Base-by-base conservation (phyloP, 352 stramenopile species). In the Globisporangium canariense region DNA sequence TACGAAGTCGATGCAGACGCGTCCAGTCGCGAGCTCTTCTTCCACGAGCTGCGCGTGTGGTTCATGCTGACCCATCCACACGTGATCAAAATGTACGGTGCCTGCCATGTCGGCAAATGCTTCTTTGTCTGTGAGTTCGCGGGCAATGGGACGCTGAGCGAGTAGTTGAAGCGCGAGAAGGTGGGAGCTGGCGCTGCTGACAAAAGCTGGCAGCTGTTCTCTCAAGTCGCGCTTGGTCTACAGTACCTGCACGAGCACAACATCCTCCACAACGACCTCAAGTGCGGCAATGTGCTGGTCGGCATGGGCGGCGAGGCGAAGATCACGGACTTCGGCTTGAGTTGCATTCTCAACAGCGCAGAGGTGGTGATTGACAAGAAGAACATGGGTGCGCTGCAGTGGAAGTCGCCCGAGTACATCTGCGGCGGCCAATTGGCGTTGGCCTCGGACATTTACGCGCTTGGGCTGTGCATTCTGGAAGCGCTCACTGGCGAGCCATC, bases 161-260 rank as follows among this genome's bases (percentile, higher is more conserved):
- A 45, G 38, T 45, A 45, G 11, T 18, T 45, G 13, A 45, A 45
- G 38, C 38, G 2, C 38, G 10, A 45, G 38, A 45, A 45, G 38
- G 16, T 4, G 38, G 16, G 3, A 4, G 38, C 11, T 14, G 38
- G 16, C 5, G 38, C 38, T 3, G 4, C 11, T 4, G 11, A 45
- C 38, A 43, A 11, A 14, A 43, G 38, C 38, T 43, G 38, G 38
- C 38, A 43, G 38, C 38, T 43, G 8, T 11, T 43, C 38, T 43
- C 38, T 16, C 22, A 64, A 40, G 58, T 68, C 20, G 62, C 58
- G 2, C 16, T 64, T 11, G 85, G 79, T 0, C 60, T 93, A 6
- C 40, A 58, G 50, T 86, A 83, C 60, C 56, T 47, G 22, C 51
- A 66, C 43, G 20, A 16, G 13, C 9, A 54, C 6, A 54, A 46